phyloP scores from a whole-genome alignment of 1,284 basidiomycete species.

The Coniferiporia sulphurascens region DNA sequence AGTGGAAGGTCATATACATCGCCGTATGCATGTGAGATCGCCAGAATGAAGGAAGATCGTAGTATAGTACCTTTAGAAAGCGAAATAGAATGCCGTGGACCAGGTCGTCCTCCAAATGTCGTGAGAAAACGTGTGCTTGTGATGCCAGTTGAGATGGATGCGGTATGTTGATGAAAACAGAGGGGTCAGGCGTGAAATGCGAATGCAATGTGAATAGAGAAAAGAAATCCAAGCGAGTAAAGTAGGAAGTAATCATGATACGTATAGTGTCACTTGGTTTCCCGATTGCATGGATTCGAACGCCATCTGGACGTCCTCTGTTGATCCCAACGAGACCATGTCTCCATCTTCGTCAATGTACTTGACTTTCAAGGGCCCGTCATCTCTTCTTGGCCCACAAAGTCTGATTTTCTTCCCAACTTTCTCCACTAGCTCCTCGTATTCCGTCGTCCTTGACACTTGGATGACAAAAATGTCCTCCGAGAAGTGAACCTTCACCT shows the following conservation, averaged over 20 bases:
- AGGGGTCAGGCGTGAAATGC: background rate
- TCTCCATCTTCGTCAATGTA: slow-evolving; percentile 93
- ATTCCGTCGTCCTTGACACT: slow-evolving; percentile 74
- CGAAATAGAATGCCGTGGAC: slow-evolving; percentile 14
- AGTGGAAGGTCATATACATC: slow-evolving; percentile 3
- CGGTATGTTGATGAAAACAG: slow-evolving; percentile 1
- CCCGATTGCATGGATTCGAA: slow-evolving; percentile 74
- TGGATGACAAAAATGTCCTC: slow-evolving; percentile 92
- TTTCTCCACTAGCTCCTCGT: slow-evolving; percentile 79
- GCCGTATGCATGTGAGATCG: background rate
- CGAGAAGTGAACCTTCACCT: slow-evolving; percentile 85
- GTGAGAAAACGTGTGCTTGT: slow-evolving; percentile 7
- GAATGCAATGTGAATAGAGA: slow-evolving; percentile 1
- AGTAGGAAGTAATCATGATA: slow-evolving; percentile 26
- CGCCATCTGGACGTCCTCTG: slow-evolving; percentile 88
- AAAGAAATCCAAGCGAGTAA: background rate
- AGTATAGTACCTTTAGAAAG: slow-evolving; percentile 15
- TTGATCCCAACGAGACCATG: slow-evolving; percentile 77
- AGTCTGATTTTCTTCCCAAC: slow-evolving; percentile 90
- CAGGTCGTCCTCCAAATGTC: slow-evolving; percentile 14
- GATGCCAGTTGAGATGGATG: slow-evolving; percentile 11
- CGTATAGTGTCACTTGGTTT: slow-evolving; percentile 71
- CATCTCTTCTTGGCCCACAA: slow-evolving; percentile 72
- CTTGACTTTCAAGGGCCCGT: slow-evolving; percentile 76
- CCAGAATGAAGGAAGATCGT: slow-evolving; percentile 6